These are phyloP conservation scores for Bonia amplexicaulis DNA, from an alignment of 176 grass and related monocot genomes.

Conservation along the genomic window DNA sequence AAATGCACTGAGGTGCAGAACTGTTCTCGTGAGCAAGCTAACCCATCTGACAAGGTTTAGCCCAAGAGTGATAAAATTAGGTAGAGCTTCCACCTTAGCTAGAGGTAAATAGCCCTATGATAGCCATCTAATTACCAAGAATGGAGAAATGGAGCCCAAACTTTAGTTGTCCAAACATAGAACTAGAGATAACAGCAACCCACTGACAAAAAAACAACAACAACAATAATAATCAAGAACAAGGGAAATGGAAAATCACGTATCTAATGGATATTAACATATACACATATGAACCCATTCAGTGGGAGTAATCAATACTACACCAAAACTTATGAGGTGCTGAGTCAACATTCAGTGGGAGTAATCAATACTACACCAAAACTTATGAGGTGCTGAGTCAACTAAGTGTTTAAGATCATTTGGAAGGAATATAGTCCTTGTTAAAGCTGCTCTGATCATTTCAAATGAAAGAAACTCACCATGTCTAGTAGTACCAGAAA, in stretches of 20 bases:
- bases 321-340: background rate
- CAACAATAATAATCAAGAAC: background rate
- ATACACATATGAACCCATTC: slow-evolving; percentile 2
- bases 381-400: background rate
- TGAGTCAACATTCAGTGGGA: background rate
- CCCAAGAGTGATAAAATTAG: background rate
- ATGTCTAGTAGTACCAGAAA: background rate
- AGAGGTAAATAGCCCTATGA: background rate
- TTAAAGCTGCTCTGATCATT: background rate
- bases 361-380: background rate
- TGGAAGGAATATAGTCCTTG: background rate
- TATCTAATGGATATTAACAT: background rate
- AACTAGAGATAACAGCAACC: background rate
- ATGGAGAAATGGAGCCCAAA: background rate
- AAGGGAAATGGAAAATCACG: background rate
- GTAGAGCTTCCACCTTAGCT: background rate
- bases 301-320: background rate
- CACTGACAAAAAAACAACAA: background rate
- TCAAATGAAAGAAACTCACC: background rate
- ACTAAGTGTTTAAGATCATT: background rate
- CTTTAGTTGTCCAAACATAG: background rate
- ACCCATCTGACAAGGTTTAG: background rate
- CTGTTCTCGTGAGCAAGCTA: background rate
- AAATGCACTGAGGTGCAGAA: background rate
- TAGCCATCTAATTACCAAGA: background rate